phyloP scores from a whole-genome alignment of 306 rosid genomes.

The Citrullus mucosospermus region DNA sequence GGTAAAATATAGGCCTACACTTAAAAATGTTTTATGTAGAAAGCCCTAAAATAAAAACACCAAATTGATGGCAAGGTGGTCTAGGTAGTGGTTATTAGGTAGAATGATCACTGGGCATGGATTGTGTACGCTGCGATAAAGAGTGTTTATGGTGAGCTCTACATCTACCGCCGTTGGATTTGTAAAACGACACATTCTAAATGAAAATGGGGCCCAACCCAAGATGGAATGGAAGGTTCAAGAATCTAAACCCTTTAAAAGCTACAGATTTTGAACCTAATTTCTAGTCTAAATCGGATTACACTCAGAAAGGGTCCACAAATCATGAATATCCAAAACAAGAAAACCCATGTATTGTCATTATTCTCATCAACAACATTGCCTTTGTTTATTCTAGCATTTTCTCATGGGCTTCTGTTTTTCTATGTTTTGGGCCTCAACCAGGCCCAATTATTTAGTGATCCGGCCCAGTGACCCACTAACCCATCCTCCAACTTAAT shows the following conservation, averaged over 20 bases:
- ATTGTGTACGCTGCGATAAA: background rate
- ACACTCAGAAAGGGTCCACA: background rate
- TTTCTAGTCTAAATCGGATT: background rate
- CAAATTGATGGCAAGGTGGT: background rate
- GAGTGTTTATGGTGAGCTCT: background rate
- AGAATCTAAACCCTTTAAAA: background rate
- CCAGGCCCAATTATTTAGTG: background rate
- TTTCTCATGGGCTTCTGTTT: background rate
- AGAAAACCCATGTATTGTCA: too few relatives aligned
- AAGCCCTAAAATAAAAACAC: background rate
- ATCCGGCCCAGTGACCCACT: background rate
- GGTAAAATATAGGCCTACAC: too few relatives aligned
- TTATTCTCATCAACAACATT: too few relatives aligned
- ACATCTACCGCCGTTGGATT: background rate
- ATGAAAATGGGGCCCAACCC: too few relatives aligned
- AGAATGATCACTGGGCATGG: background rate
- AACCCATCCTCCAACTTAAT: background rate
- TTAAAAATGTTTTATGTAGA: too few relatives aligned
- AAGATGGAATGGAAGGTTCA: background rate
- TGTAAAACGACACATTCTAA: background rate
- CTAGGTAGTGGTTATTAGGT: slow-evolving; percentile 1
- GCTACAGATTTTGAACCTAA: background rate
- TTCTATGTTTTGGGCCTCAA: background rate
- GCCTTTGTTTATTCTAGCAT: background rate
- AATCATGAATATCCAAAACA: background rate